Base-by-base conservation (phyloP, 1,284 basidiomycete species). In the Boletellus dicymbophilus region DNA sequence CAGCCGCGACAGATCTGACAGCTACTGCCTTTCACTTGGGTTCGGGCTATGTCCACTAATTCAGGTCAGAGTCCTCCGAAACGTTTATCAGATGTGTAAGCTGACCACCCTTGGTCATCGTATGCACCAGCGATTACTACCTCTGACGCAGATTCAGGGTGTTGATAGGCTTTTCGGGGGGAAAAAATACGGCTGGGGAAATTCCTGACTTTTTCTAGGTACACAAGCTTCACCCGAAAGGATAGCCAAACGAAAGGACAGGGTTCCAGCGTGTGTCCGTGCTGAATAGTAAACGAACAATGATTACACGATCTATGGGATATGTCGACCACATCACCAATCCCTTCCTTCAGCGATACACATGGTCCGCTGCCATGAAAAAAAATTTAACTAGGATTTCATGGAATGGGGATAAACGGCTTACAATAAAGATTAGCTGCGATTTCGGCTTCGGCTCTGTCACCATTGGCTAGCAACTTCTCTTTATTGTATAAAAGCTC, bases 401-500 rank as follows among this genome's bases (percentile, higher is more conserved):
- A 22, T 23, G 11, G 22, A 45, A 33, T 31, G 48, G 37, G 16
- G 45, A 46, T 52, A 43, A 41, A 20, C 50, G 44, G 73, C 84
- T 60, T 65, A 90, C 89, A 79, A 66, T 94, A 81, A 58, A 98
- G 75, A 73, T 97, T 97, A 49, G 95, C 94, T 49, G 93, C 93
- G 66, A 98, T 93, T 76, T 99, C 96, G 31, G 95, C 91, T 74
- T 99, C 96, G 57, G 93, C 92, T 57, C 91, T 78, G 76, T 99
- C 97, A 53, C 97, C 97, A 67, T 98, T 98, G 37, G 93, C 85
- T 50, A 98, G 79, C 48, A 98, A 81, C 75, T 97, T 95, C 78
- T 95, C 93, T 76, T 99, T 99, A 82, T 99, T 99, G 78, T 99
- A 99, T 44, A 99, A 78, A 51, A 99, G 82, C 73, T 99, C 97